Evolutionary conservation across 1,284 basidiomycete species (phyloP).

Genomic region (Marasmius oreades): DNA sequence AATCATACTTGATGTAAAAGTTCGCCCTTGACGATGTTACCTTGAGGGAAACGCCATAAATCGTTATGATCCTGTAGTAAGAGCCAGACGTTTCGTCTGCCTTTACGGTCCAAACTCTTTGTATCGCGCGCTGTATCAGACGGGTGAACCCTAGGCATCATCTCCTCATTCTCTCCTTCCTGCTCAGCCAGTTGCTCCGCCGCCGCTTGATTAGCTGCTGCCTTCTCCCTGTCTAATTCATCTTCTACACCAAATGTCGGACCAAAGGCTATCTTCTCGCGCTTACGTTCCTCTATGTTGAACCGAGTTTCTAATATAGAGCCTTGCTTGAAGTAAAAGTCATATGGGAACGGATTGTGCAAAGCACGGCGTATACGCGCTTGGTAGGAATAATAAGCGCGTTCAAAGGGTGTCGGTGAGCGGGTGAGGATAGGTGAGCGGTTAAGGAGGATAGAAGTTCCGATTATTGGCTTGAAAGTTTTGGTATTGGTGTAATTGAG

Average conservation of each 20-base stretch:
- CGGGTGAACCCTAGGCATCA: slow-evolving; percentile 56
- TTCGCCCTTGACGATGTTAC: slow-evolving; percentile 58
- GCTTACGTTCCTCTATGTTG: slow-evolving; percentile 64
- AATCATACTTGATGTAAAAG: slow-evolving; percentile 64
- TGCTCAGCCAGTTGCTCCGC: slow-evolving; percentile 62
- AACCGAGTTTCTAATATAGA: slow-evolving; percentile 85
- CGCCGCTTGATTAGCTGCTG: slow-evolving; percentile 45
- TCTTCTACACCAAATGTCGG: slow-evolving; percentile 44
- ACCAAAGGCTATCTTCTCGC: slow-evolving; percentile 73
- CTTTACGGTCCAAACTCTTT: slow-evolving; percentile 76
- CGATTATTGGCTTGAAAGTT: slow-evolving; percentile 30
- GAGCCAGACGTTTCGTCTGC: slow-evolving; percentile 85
- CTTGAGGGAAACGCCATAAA: slow-evolving; percentile 82
- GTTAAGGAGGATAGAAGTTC: slow-evolving; percentile 73
- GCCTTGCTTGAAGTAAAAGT: slow-evolving; percentile 96
- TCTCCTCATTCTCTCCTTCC: slow-evolving; percentile 60
- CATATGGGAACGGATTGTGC: slow-evolving; percentile 84
- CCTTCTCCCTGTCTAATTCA: slow-evolving; percentile 37
- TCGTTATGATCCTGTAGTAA: slow-evolving; percentile 62
- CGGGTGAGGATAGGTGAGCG: slow-evolving; percentile 82
- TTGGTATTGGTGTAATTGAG: slow-evolving; percentile 7
- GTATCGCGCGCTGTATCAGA: slow-evolving; percentile 63
- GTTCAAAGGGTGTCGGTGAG: slow-evolving; percentile 75
- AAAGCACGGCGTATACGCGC: slow-evolving; percentile 79
- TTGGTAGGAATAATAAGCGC: slow-evolving; percentile 86